These are phyloP conservation scores for Bimuria novae-zelandiae DNA, from an alignment of 2,329 filamentous ascomycete genomes.

Conservation along the genomic window DNA sequence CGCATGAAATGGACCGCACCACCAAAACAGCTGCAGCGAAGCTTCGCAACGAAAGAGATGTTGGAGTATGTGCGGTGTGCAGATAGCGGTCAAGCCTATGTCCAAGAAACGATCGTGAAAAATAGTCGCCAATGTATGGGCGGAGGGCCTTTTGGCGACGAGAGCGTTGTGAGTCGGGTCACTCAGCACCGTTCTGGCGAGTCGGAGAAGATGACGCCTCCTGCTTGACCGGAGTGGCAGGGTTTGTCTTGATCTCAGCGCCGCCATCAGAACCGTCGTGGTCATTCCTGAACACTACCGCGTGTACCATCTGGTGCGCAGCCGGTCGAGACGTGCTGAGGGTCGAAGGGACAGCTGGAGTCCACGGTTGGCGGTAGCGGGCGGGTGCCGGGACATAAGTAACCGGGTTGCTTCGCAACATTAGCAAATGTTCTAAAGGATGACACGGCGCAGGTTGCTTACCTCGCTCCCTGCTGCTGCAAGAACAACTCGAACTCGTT, in stretches of 20 bases:
- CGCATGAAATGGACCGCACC: slow-evolving; percentile 11
- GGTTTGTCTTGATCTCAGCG: slow-evolving; percentile 37
- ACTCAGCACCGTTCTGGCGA: slow-evolving; percentile 33
- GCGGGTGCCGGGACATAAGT: slow-evolving; percentile 17
- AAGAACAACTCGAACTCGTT: slow-evolving; percentile 48
- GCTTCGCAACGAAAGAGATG: slow-evolving; percentile 15
- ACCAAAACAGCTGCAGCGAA: slow-evolving; percentile 10
- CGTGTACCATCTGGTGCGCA: slow-evolving; percentile 33
- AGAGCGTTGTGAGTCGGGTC: slow-evolving; percentile 11
- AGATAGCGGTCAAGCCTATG: slow-evolving; percentile 26
- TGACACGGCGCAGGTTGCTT: slow-evolving; percentile 6
- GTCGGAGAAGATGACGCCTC: slow-evolving; percentile 30
- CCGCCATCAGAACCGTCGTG: slow-evolving; percentile 37
- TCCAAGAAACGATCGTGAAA: slow-evolving; percentile 35
- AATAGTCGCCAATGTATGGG: slow-evolving; percentile 31
- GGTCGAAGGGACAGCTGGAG: slow-evolving; percentile 41
- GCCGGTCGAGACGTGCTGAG: slow-evolving; percentile 38
- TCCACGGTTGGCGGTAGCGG: slow-evolving; percentile 41
- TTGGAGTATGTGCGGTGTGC: slow-evolving; percentile 21
- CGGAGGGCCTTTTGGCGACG: neutral
- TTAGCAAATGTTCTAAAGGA: slow-evolving; percentile 1
- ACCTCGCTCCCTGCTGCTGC: slow-evolving; percentile 25
- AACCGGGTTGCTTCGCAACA: slow-evolving; percentile 13
- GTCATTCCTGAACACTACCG: slow-evolving; percentile 32
- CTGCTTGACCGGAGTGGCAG: slow-evolving; percentile 41